Base-by-base conservation (phyloP, 108 stramenopile genomes). In the Cyclotella distinguenda region DNA sequence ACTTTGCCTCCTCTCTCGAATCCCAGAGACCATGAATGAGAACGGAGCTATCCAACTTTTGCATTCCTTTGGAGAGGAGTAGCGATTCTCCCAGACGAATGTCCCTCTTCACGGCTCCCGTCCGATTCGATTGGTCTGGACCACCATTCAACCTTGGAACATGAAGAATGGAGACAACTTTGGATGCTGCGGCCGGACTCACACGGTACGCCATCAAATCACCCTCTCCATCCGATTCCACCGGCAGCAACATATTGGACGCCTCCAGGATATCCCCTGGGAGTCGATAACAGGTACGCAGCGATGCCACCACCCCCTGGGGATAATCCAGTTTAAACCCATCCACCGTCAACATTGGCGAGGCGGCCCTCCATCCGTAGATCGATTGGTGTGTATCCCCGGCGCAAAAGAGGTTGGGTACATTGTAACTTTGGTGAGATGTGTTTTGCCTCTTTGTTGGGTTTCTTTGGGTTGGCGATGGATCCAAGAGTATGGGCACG, bases 341-440 rank as follows among this genome's bases (percentile, higher is more conserved):
- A 19, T 79, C 77, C 12, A 85, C 70, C 32, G 81, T 80, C 26
- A 82, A 66, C 6, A 61, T 60, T 43, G 84, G 84, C 15, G 78
- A 70, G 6, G 82, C 81, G 21, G 81, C 84, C 61, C 84, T 59
- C 78, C 78, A 83, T 7, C 82, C 82, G 50, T 83, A 83, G n/a
- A 83, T 76, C 12, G 81, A 82, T 44, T 82, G 81, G 28, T 69
- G 69, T 13, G 82, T 56, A 74, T 82, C 82, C 60, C 82, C 82
- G 0, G 79, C 82, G 40, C 71, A 80, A 47, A 83, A 80, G 18
- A 83, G 30, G 30, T 50, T 64, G 11, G 82, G 82, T 10, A 80
- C 79, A 25, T 72, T 57, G 26, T 64, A 79, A 36, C 63, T 61
- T 55, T 62, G 70, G 18, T 35, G 21, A 31, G 55, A 45, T 43